Evolutionary conservation across 2,329 filamentous ascomycete genomes (phyloP).

Genomic region (Diplodia seriata): DNA sequence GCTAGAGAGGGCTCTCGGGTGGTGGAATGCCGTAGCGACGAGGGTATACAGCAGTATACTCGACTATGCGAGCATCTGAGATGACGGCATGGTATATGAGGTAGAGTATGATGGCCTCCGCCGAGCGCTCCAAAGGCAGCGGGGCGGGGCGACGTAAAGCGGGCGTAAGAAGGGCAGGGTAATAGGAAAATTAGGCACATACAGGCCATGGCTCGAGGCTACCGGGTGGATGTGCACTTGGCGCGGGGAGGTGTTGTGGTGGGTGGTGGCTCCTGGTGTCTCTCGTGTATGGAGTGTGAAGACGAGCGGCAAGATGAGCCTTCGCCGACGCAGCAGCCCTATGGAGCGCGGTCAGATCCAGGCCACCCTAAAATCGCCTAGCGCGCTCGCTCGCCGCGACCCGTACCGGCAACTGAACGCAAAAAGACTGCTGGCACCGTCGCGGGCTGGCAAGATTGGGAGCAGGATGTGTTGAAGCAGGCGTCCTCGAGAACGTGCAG

Average conservation of each 20-base stretch:
- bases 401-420: neutral
- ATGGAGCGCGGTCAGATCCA: constrained; percentile 27
- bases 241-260: constrained; percentile 27
- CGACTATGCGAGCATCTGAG: constrained; percentile 34
- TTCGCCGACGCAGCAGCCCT: constrained; percentile 24
- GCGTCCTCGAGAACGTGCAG: neutral
- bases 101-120: constrained; percentile 45
- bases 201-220: constrained; percentile 65
- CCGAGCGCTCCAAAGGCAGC: constrained; percentile 39
- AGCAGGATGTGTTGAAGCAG: neutral
- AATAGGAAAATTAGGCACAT: constrained; percentile 53
- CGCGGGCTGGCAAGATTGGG: neutral
- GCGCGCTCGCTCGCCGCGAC: constrained; percentile 6
- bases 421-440: neutral
- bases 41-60: constrained; percentile 24
- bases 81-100: constrained; percentile 44
- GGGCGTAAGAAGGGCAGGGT: constrained; percentile 37
- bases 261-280: constrained; percentile 31
- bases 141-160: constrained; percentile 35
- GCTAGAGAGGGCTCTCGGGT: constrained; percentile 34
- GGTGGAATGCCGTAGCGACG: constrained; percentile 35
- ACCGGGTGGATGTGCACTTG: constrained; percentile 40
- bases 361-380: constrained; percentile 24
- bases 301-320: constrained; percentile 26
- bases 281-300: constrained; percentile 30